Evolutionary conservation across 192 early-diverging fungal species (phyloP).

Genomic region (Linnemannia exigua): DNA sequence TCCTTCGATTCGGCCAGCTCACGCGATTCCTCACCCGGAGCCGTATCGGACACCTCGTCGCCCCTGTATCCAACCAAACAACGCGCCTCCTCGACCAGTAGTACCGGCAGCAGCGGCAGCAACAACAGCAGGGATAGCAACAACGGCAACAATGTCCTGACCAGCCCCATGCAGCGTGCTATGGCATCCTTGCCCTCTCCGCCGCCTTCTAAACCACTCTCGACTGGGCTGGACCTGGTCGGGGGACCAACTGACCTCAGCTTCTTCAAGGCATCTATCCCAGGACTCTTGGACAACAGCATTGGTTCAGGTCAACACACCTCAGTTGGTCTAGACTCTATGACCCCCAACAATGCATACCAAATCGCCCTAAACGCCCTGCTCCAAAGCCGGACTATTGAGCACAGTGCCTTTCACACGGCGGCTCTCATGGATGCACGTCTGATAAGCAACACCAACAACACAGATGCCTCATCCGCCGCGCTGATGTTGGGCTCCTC

Average conservation of each 20-base stretch:
- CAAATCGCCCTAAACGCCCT: conserved; percentile 45
- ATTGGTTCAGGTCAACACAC: conserved; percentile 6
- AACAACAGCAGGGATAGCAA: not conserved
- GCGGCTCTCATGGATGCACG: conserved; percentile 16
- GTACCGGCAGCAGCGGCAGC: not conserved
- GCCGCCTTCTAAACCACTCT: conserved; percentile 11
- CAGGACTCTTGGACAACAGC: conserved; percentile 16
- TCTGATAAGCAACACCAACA: conserved; percentile 2
- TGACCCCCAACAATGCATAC: conserved; percentile 36
- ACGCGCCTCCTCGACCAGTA: not conserved
- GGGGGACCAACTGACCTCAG: conserved; percentile 37
- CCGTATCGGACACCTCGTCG: conserved; percentile 30
- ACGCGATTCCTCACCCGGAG: conserved; percentile 29
- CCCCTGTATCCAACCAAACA: not conserved
- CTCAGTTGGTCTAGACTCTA: not conserved
- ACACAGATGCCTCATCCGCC: conserved; percentile 1
- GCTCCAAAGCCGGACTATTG: conserved; percentile 26
- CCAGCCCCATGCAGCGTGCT: conserved; percentile 17
- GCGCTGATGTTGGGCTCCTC: conserved; percentile 13
- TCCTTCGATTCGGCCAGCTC: conserved; percentile 8
- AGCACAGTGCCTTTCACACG: conserved; percentile 20
- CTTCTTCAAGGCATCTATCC: conserved; percentile 30
- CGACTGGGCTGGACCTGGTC: conserved; percentile 43
- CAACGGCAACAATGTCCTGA: not conserved
- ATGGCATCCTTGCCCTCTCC: conserved; percentile 38